A percentile compares a stretch with the other conserved stretches of the same genome.
phyloP scores from a whole-genome alignment of 2,329 filamentous ascomycete genomes.

The Gyromitra esculenta region DNA sequence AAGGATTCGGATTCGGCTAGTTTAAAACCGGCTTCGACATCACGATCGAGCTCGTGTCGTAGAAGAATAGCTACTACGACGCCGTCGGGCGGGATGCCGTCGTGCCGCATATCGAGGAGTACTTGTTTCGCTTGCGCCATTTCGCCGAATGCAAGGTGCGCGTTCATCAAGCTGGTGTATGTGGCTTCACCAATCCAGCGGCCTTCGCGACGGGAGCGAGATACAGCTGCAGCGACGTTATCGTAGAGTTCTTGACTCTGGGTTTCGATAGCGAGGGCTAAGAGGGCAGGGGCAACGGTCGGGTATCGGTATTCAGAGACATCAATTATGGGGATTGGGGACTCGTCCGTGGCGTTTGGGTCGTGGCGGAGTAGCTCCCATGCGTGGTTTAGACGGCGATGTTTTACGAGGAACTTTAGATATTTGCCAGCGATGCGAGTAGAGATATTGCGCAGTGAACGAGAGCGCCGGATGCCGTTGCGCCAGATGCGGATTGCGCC shows the following conservation, averaged over 20 bases:
- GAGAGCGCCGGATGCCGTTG: neutral
- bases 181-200: conserved; percentile 5
- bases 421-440: conserved; percentile 15
- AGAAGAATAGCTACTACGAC: conserved; percentile 39
- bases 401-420: conserved; percentile 23
- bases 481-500: conserved; percentile 39
- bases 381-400: conserved; percentile 20
- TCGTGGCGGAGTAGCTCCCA: conserved; percentile 19
- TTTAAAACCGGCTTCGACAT: conserved; percentile 23
- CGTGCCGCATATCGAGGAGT: conserved; percentile 14
- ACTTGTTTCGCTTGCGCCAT: conserved; percentile 23
- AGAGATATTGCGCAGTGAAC: neutral
- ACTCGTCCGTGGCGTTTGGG: neutral
- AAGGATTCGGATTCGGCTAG: conserved; percentile 36
- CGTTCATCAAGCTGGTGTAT: conserved; percentile 47
- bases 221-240: neutral
- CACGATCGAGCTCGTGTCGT: conserved; percentile 30
- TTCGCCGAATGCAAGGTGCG: conserved; percentile 43
- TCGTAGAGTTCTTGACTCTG: conserved; percentile 5
- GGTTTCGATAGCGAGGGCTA: conserved; percentile 32
- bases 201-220: neutral
- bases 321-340: conserved; percentile 10
- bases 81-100: conserved; percentile 23
- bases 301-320: neutral
- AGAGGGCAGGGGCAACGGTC: conserved; percentile 21